Conservation (phyloP, 2,329 filamentous ascomycete genomes). For the Phialemonium atrogriseum region DNA sequence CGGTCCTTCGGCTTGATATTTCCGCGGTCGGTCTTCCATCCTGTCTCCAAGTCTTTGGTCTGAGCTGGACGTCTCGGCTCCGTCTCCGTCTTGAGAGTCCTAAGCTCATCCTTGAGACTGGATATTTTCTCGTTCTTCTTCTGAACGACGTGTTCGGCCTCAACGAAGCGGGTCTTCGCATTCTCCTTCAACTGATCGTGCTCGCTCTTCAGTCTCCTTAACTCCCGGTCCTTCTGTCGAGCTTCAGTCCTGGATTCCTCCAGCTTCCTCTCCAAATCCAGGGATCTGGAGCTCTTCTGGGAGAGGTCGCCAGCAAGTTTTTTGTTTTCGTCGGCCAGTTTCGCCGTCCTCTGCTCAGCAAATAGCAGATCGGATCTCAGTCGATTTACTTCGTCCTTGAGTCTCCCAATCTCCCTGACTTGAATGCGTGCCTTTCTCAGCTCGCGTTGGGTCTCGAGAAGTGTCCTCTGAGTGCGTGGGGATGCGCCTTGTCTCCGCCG, state of each 20-base stretch:
- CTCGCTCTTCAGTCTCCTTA: conserved; percentile 32
- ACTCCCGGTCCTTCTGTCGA: conserved; percentile 21
- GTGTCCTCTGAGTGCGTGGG: conserved; percentile 40
- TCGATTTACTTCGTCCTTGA: conserved; percentile 44
- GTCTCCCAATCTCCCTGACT: conserved; percentile 39
- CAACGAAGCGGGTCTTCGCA: conserved; percentile 43
- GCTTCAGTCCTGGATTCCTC: conserved; percentile 13
- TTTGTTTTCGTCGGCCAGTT: conserved; percentile 27
- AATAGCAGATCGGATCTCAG: conserved; percentile 41
- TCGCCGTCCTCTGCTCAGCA: conserved; percentile 34
- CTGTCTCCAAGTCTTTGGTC: conserved; percentile 20
- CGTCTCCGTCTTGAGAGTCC: conserved; percentile 28
- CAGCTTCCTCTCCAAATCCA: conserved; percentile 20
- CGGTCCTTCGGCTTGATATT: conserved; percentile 6
- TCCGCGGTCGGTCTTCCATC: conserved; percentile 15
- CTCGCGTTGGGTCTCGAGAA: conserved; percentile 46
- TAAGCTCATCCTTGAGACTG: conserved; percentile 45
- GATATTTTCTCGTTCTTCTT: conserved; percentile 49
- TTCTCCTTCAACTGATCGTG: conserved; percentile 46
- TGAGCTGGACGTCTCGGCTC: conserved; percentile 10
- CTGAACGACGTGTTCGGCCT: conserved; percentile 46
- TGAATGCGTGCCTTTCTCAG: conserved; percentile 46
- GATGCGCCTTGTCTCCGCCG: conserved; percentile 32
- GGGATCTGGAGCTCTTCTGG: conserved; percentile 13
- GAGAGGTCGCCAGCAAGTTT: conserved; percentile 21